These are phyloP conservation scores for Mycena belliarum DNA, from an alignment of 768 basidiomycete species.

Conservation along the genomic window DNA sequence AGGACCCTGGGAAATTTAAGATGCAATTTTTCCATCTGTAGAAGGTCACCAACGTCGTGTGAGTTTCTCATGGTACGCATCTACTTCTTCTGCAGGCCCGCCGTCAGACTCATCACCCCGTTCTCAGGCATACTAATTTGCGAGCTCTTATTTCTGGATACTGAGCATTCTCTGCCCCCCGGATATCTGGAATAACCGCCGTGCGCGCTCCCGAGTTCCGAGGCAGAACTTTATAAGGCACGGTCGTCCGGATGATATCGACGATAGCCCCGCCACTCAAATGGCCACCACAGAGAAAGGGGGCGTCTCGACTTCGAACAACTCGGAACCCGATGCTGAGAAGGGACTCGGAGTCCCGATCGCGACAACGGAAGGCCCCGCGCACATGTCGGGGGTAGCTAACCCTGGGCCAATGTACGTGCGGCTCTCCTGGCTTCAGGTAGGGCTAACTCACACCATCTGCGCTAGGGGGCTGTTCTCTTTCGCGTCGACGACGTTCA, in stretches of 20 bases:
- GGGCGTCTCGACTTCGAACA: background rate
- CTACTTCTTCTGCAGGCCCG: too few species aligned
- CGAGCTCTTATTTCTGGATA: conserved; percentile 1
- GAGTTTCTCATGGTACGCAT: too few species aligned
- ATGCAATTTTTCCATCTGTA: too few species aligned
- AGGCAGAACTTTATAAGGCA: conserved; percentile 4
- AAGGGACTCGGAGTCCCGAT: background rate
- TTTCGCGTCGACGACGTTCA: conserved; percentile 68
- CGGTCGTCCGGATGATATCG: background rate
- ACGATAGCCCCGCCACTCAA: background rate
- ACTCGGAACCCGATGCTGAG: background rate
- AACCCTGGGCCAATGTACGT: conserved; percentile 9
- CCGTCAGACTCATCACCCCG: too few species aligned
- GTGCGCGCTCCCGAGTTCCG: background rate
- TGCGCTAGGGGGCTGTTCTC: conserved; percentile 22
- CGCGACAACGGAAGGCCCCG: conserved; percentile 1
- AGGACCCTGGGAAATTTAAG: too few species aligned
- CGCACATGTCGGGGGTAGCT: conserved; percentile 5
- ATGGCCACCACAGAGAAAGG: conserved; percentile 7
- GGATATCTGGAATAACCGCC: background rate
- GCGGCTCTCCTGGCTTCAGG: background rate
- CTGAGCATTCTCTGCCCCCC: conserved; percentile 2
- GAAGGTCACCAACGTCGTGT: too few species aligned
- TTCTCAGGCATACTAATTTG: too few species aligned
- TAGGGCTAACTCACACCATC: background rate